Percentiles rank a stretch among this genome's conserved stretches.
Evolutionary conservation across 73 alveolate species (phyloP).

Genomic region (Durusdinium trenchii): DNA sequence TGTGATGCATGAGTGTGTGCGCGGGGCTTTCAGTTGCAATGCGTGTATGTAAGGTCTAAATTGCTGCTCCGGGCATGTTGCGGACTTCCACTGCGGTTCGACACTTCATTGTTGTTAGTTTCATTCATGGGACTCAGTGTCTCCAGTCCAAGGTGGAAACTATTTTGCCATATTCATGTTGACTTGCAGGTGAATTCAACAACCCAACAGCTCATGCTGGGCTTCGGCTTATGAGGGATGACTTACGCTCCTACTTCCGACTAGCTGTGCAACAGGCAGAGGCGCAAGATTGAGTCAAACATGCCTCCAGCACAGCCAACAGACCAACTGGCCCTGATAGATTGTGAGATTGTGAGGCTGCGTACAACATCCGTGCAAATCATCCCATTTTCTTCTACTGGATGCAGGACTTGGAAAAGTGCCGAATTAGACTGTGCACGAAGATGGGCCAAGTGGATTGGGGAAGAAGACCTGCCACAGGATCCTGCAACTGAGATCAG

Average conservation of each 20-base stretch:
- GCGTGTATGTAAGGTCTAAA: constrained; percentile 22
- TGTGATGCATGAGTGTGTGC: neutral
- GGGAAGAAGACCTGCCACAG: neutral
- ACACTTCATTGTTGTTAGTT: neutral
- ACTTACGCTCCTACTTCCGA: constrained; percentile 76
- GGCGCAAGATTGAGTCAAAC: neutral
- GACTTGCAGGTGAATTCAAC: constrained; percentile 80
- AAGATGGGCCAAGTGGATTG: neutral
- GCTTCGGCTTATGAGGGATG: constrained; percentile 94
- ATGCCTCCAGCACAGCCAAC: neutral
- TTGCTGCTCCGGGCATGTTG: constrained; percentile 91
- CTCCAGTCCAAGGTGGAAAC: too few species aligned
- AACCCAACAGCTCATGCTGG: constrained; percentile 88
- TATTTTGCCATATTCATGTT: neutral
- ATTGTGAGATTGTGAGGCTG: constrained; percentile 34
- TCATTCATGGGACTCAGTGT: neutral
- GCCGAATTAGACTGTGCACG: neutral
- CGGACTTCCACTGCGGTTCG: constrained; percentile 94
- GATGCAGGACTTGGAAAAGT: constrained; percentile 45
- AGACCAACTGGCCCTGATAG: neutral
- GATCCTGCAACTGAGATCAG: constrained; percentile 88
- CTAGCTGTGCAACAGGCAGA: constrained; percentile 88
- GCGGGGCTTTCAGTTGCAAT: neutral
- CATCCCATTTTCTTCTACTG: constrained; percentile 93
- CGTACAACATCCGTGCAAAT: constrained; percentile 89